Percentiles rank a stretch among this genome's conserved stretches.
phyloP scores from a whole-genome alignment of 495 filamentous ascomycete genomes.

The Penicillium antarcticum region DNA sequence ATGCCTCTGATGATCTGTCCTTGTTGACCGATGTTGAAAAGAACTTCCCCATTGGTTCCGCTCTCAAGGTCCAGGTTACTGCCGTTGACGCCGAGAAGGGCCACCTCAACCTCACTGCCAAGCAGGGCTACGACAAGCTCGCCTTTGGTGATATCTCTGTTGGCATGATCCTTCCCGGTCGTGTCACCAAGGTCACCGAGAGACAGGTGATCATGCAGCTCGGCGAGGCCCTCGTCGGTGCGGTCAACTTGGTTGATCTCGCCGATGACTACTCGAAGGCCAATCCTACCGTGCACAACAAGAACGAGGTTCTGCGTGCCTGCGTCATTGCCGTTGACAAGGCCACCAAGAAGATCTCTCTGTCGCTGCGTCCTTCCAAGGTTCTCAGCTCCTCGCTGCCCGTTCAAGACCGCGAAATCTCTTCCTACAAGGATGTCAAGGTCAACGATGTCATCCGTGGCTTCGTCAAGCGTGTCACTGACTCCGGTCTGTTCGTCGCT shows the following conservation, averaged over 20 bases:
- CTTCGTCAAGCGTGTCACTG: constrained; percentile 81
- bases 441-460: constrained; percentile 80
- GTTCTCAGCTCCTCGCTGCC: constrained; percentile 82
- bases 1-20: constrained; percentile 82
- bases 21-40: constrained; percentile 69
- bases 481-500: constrained; percentile 80
- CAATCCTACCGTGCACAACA: constrained; percentile 63
- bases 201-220: constrained; percentile 80
- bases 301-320: constrained; percentile 82
- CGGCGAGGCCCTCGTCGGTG: constrained; percentile 68
- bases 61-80: constrained; percentile 73
- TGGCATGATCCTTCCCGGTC: constrained; percentile 77
- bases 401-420: constrained; percentile 78
- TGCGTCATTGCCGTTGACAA: constrained; percentile 77
- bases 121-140: constrained; percentile 52
- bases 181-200: constrained; percentile 84
- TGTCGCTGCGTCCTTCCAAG: constrained; percentile 83
- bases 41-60: constrained; percentile 85
- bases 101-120: constrained; percentile 79
- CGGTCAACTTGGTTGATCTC: constrained; percentile 73
- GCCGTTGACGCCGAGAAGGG: constrained; percentile 68
- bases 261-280: constrained; percentile 78
- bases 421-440: constrained; percentile 63
- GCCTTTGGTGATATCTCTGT: constrained; percentile 65
- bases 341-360: constrained; percentile 73